These are phyloP conservation scores for Trypanosoma rangeli DNA, from an alignment of 208 protist genomes.

Conservation along the genomic window DNA sequence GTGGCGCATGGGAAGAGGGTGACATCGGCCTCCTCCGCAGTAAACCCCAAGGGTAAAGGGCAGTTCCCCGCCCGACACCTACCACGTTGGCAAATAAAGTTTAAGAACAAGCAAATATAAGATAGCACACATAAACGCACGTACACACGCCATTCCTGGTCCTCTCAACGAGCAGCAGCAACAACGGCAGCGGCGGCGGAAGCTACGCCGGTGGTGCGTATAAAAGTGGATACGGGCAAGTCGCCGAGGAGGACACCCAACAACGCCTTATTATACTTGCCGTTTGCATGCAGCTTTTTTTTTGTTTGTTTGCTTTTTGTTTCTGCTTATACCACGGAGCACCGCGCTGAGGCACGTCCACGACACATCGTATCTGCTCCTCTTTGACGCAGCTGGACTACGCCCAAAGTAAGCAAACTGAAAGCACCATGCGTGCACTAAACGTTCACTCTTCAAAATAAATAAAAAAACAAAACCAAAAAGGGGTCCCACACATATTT, in stretches of 20 bases:
- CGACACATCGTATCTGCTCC: no score
- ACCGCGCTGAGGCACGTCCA: no score
- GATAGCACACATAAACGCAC: background rate
- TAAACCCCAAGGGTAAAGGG: background rate
- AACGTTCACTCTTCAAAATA: no score
- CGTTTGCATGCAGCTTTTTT: background rate
- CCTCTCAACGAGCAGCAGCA: background rate
- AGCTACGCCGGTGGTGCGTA: background rate
- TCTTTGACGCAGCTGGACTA: no score
- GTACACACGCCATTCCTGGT: background rate
- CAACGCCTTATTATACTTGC: background rate
- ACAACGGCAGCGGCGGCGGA: no score
- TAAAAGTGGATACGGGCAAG: background rate
- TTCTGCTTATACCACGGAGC: background rate
- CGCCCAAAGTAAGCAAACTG: no score
- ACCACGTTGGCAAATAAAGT: background rate
- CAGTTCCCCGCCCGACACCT: background rate
- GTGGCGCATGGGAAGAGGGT: background rate
- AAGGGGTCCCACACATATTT: no score
- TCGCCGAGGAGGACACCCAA: background rate
- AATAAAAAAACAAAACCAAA: no score
- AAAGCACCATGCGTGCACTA: no score
- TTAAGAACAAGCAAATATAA: background rate
- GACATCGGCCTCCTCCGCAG: background rate
- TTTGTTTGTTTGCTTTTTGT: background rate